Conservation (phyloP, 2,329 filamentous ascomycete species). For the Colletotrichum godetiae region DNA sequence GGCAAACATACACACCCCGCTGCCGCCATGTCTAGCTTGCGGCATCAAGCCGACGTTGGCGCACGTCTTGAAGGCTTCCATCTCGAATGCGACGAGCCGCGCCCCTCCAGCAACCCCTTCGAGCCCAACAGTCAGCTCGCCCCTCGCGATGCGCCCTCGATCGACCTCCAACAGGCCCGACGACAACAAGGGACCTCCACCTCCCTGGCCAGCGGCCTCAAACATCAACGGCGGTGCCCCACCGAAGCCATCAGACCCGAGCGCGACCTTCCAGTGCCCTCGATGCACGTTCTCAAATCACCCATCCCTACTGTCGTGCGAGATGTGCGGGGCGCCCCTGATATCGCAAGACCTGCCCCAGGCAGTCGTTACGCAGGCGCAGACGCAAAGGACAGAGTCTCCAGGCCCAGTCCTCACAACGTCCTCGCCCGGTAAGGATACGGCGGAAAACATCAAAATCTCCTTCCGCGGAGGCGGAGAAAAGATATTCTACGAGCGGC, state of each 20-base stretch:
- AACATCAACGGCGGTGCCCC: slow-evolving; percentile 36
- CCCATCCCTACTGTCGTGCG: slow-evolving; percentile 84
- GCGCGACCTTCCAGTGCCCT: slow-evolving; percentile 74
- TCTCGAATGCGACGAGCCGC: slow-evolving; percentile 76
- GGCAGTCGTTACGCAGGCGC: slow-evolving; percentile 49
- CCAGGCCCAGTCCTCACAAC: slow-evolving; percentile 76
- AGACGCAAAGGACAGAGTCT: slow-evolving; percentile 71
- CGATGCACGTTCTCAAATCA: slow-evolving; percentile 96
- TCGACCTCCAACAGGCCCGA: slow-evolving; percentile 21
- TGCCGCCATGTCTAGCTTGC: slow-evolving; percentile 91
- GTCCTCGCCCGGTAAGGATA: slow-evolving; percentile 58
- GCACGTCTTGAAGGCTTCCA: slow-evolving; percentile 87
- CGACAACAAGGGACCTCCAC: slow-evolving; percentile 11
- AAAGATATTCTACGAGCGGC: slow-evolving; percentile 87
- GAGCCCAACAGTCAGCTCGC: slow-evolving; percentile 39
- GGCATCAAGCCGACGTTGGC: slow-evolving; percentile 91
- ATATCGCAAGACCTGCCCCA: slow-evolving; percentile 61
- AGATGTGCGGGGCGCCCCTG: slow-evolving; percentile 88
- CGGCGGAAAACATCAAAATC: slow-evolving; percentile 83
- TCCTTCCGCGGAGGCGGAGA: slow-evolving; percentile 92
- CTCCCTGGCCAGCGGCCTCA: slow-evolving; percentile 33
- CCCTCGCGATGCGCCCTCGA: slow-evolving; percentile 20
- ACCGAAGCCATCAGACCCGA: slow-evolving; percentile 41
- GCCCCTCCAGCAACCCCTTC: slow-evolving; percentile 40
- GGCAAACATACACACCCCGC: slow-evolving; percentile 80